Base-by-base conservation (phyloP, 2,329 filamentous ascomycete genomes). In the Aspergillus sp. region DNA sequence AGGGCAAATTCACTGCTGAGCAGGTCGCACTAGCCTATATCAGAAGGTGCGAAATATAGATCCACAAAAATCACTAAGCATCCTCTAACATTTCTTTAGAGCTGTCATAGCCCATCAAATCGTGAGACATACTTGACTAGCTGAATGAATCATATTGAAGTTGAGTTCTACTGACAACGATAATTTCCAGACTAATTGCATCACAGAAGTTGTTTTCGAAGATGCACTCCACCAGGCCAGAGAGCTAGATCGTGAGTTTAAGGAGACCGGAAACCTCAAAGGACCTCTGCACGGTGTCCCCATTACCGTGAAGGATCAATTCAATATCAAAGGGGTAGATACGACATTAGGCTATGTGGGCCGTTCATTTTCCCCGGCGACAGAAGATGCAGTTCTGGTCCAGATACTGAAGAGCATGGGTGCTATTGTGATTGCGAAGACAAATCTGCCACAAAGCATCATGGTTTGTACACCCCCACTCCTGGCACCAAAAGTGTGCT, bases 221-320 rank as follows among this genome's bases (percentile, higher is more conserved):
- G 58, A 64, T 31, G 64, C 65, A 7, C 37, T 68, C 33, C 31
- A 45, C 9, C 53, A 66, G 34, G 64, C 65, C n/a, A 55, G 46
- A 30, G 38, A 46, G 1, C 50, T 68, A 9, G 65, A 68, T 45
- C 27, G 27, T 10, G 44, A 56, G 3, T 65, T 57, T 27, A 44
- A 47, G 27, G 42, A 46, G 27, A 59, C 56, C 0, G 68, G 68
- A 5, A 67, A 69, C 51, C 51, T 70, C 10, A 68, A 76, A 52
- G 76, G 77, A 3, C 67, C 73, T 13, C 51, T 76, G 8, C 78
- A 78, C 57, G 78, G 76, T 0, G 58, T 81, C 3, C 77, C 77
- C 0, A 68, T 82, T 43, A 74, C 70, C 5, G 52, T 81, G 9
- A 84, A 84, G 56, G 81, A 84, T 40, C 78, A 79, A 10, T 84